Conservation (phyloP, 2,329 filamentous ascomycete genomes). For the Penicillium sp. region DNA sequence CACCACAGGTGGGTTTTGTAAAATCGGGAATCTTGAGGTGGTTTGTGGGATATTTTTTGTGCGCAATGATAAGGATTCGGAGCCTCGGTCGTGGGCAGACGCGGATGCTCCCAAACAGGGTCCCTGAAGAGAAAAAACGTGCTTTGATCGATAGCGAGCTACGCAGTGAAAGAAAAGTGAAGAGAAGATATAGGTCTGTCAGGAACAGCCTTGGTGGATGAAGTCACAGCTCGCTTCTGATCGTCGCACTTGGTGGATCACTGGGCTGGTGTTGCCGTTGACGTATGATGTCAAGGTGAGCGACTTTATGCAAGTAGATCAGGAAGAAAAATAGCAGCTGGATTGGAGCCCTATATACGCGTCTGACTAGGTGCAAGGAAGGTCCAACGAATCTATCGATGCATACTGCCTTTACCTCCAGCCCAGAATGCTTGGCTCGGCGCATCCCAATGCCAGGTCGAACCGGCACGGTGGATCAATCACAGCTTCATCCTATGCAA, state of each 20-base stretch:
- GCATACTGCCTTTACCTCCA: conserved; percentile 12
- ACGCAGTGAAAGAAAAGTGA: not conserved
- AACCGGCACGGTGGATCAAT: conserved; percentile 14
- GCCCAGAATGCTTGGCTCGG: conserved; percentile 19
- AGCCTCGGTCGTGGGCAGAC: not conserved
- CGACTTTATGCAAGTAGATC: not conserved
- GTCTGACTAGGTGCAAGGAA: conserved; percentile 5
- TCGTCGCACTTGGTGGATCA: conserved; percentile 13
- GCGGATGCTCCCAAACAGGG: not conserved
- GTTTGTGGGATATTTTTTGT: not conserved
- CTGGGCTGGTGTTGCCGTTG: not conserved
- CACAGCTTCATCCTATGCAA: conserved; percentile 8
- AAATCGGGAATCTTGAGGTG: not conserved
- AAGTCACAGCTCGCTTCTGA: conserved; percentile 6
- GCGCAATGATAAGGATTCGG: not conserved
- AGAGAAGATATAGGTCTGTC: not conserved
- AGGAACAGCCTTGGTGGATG: conserved; percentile 1
- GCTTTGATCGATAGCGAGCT: not conserved
- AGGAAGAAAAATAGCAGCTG: not conserved
- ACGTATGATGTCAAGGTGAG: conserved; percentile 10
- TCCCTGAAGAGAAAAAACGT: not conserved
- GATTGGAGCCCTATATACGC: conserved; percentile 10
- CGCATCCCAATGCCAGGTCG: conserved; percentile 2
- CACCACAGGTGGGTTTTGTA: not conserved
- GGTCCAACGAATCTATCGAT: conserved; percentile 7